Base-by-base conservation (phyloP, 2,329 filamentous ascomycete genomes). In the Sarocladium brachiariae region DNA sequence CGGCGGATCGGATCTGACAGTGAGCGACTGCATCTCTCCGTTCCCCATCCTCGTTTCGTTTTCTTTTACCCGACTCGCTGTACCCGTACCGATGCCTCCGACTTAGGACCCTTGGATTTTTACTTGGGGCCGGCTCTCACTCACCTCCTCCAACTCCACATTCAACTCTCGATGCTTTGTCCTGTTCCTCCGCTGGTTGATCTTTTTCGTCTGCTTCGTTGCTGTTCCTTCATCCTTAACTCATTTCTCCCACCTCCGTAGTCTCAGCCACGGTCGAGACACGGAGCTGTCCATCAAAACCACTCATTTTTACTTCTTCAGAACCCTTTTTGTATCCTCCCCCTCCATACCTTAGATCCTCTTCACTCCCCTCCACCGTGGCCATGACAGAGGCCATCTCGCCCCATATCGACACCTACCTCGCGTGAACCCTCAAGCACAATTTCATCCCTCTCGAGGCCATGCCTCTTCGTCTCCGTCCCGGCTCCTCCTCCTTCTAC, bases 381-480 rank as follows among this genome's bases (percentile, higher is more conserved):
- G n/a, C n/a, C n/a, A n/a, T n/a, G n/a, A n/a, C n/a, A n/a, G n/a
- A n/a, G n/a, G n/a, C n/a, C n/a, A n/a, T n/a, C n/a, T n/a, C n/a
- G n/a, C n/a, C n/a, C n/a, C n/a, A n/a, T n/a, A n/a, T n/a, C n/a
- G n/a, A n/a, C 46, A 34, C 16, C 23, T 13, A 18, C 19, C n/a
- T 11, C 14, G 21, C 23, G 16, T 5, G 11, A 35, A 37, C 16
- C 19, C 24, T 49, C 46, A 35, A n/a, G 21, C n/a, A 21, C 21
- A 34, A 19, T 10, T 19, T 50, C 27, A n/a, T 19, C 9, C 18
- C 10, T 19, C 19, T 16, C n/a, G 34, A 27, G 37, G 48, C 41
- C 53, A 68, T 68, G 66, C 61, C 65, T 61, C 55, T 67, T 48
- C 65, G 63, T 37, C 62, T 61, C 63, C 63, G 61, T 51, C 59